Conservation (phyloP, 805 yeast species). For the Wickerhamiella sergipiensis region DNA sequence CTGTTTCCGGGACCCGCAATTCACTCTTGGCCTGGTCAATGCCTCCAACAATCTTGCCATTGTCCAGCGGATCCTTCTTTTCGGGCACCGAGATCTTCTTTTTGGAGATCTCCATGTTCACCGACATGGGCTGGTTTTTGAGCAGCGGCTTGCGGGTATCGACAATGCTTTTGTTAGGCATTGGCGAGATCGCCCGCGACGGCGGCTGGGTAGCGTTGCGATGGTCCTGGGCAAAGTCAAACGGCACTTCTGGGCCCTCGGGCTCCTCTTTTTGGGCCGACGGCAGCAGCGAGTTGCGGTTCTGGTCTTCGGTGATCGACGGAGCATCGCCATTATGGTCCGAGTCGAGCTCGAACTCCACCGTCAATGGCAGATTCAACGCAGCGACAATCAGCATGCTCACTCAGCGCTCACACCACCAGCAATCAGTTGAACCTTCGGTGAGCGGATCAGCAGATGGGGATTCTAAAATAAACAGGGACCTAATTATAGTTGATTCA, state of each 20-base stretch:
- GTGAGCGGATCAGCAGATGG: background rate
- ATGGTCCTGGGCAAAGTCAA: slow-evolving; percentile 10
- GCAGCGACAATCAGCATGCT: slow-evolving; percentile 19
- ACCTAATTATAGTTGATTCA: no score
- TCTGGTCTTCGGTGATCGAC: slow-evolving; percentile 7
- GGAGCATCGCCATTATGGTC: background rate
- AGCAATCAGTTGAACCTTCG: background rate
- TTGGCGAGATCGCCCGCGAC: slow-evolving; percentile 4
- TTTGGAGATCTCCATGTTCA: background rate
- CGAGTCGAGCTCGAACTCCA: slow-evolving; percentile 13
- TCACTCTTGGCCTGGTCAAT: background rate
- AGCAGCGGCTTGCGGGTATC: slow-evolving; percentile 13
- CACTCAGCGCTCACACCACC: background rate
- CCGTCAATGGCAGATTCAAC: slow-evolving; percentile 22
- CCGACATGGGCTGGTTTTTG: slow-evolving; percentile 1
- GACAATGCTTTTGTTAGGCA: slow-evolving; percentile 14
- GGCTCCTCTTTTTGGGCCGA: slow-evolving; percentile 2
- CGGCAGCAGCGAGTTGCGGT: slow-evolving; percentile 1
- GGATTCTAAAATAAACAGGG: no score
- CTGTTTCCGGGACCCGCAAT: background rate
- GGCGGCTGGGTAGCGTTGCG: slow-evolving; percentile 3
- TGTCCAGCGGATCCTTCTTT: background rate
- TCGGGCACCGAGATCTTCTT: background rate
- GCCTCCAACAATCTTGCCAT: background rate
- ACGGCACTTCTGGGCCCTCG: slow-evolving; percentile 13